Percentiles rank a stretch among this genome's conserved stretches.
Conservation (phyloP, 192 early-diverging fungal genomes). For the Backusella liffmaniae region DNA sequence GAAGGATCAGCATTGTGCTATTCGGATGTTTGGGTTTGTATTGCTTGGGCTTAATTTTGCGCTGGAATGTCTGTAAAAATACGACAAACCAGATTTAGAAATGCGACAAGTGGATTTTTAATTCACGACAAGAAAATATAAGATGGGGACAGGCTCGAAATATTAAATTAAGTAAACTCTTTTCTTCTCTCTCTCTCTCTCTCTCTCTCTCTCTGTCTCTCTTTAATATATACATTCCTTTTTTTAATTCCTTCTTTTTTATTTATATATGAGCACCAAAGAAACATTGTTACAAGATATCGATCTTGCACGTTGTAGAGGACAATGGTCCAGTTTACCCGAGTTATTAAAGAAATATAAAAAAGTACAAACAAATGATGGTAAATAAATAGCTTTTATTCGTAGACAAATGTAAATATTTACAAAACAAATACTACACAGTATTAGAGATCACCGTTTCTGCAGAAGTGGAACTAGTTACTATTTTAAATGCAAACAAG, state of each 20-base stretch:
- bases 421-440: not conserved
- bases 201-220: not conserved
- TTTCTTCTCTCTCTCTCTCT: not conserved
- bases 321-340: constrained; percentile 36
- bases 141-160: no score
- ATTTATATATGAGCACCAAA: not conserved
- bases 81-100: no score
- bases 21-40: no score
- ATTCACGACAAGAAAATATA: no score
- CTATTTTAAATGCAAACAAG: not conserved
- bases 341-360: constrained; percentile 47
- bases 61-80: no score
- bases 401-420: not conserved
- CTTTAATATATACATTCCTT: not conserved
- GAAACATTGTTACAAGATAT: not conserved
- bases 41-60: no score
- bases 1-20: no score
- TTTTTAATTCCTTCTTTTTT: not conserved
- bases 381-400: constrained; percentile 4
- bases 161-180: not conserved
- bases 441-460: not conserved
- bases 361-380: constrained; percentile 45
- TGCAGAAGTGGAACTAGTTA: constrained; percentile 3
- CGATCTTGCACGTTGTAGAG: constrained; percentile 5
- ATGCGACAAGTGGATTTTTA: no score